Base-by-base conservation (phyloP, 495 filamentous ascomycete genomes). In the Tuber calosporum region DNA sequence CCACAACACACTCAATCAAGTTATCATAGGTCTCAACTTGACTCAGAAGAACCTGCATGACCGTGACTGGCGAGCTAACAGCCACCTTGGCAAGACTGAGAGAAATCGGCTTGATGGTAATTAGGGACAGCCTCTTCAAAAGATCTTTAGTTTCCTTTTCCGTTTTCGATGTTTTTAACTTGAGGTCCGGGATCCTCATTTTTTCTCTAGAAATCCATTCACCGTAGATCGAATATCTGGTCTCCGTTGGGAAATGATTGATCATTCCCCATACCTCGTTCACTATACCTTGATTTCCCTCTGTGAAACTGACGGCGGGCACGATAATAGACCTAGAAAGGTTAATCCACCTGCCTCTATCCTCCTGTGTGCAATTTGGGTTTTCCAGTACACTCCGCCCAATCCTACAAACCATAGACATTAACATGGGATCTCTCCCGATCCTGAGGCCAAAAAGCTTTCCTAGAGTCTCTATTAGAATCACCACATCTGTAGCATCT, bases 1-100 rank as follows among this genome's bases (percentile, higher is more conserved):
- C 92, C 40, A 97, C 93, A 69, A 99, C 91, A 13, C 91, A 90
- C 73, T 97, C 92, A 73, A 94, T 94, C 43, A 98, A 86, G 80
- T 97, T 97, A 79, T 90, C 91, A 82, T 98, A 97, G 0, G 89
- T 87, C 82, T 97, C 93, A 67, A 97, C 93, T 79, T 97, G 93
- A 42, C 86, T 87, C 71, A 98, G 87, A 17, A 93, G 91, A 62
- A 94, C 89, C 77, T 88, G 89, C 84, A 97, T 96, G 38, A 99
- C 93, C 66, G 95, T 86, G n/a, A 93, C 93, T 4, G 96, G 96
- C 20, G 90, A 93, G 9, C 92, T 88, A 74, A 90, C 91, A 11
- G 94, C 91, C 15, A 93, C 90, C 83, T 97, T 97, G 3, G 94
- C 93, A 58, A 99, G 85, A 26, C 87, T 87, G 76, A 92, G 88